Conservation (phyloP, 352 stramenopile genomes). For the Pythium chondricola region DNA sequence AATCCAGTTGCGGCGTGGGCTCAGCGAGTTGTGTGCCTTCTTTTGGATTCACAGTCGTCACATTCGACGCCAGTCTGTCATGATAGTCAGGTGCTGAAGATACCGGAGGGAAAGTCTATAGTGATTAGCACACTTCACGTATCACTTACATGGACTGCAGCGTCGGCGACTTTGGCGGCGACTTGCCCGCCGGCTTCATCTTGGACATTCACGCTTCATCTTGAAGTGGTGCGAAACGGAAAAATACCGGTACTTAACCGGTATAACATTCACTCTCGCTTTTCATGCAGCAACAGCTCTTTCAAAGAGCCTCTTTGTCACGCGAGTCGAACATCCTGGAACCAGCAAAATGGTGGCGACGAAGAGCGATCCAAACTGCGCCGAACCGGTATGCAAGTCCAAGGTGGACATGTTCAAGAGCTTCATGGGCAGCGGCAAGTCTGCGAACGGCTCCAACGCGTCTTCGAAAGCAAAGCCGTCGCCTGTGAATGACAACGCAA, state of each 20-base stretch:
- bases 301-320: neutral
- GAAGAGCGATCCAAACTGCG: slow-evolving; percentile 78
- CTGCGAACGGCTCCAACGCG: too few species aligned
- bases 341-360: slow-evolving; percentile 22
- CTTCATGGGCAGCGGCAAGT: slow-evolving; percentile 38
- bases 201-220: neutral
- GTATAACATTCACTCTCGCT: slow-evolving; percentile 1
- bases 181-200: slow-evolving; percentile 40
- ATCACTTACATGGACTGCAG: slow-evolving; percentile 23
- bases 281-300: neutral
- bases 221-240: slow-evolving; percentile 3
- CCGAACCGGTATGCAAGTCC: slow-evolving; percentile 76
- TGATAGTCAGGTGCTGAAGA: neutral
- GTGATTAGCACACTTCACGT: neutral
- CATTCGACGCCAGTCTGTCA: slow-evolving; percentile 42
- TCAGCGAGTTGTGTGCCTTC: slow-evolving; percentile 78
- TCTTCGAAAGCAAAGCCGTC: too few species aligned
- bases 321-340: neutral
- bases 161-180: slow-evolving; percentile 30
- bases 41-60: slow-evolving; percentile 40
- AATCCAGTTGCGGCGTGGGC: slow-evolving; percentile 62
- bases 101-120: neutral
- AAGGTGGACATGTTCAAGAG: slow-evolving; percentile 84
- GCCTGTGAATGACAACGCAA: too few species aligned
- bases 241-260: slow-evolving; percentile 14